A percentile compares a stretch with the other conserved stretches of the same genome.
phyloP scores from a whole-genome alignment of 2,329 filamentous ascomycete species.

The Cryoendolithus antarcticus region DNA sequence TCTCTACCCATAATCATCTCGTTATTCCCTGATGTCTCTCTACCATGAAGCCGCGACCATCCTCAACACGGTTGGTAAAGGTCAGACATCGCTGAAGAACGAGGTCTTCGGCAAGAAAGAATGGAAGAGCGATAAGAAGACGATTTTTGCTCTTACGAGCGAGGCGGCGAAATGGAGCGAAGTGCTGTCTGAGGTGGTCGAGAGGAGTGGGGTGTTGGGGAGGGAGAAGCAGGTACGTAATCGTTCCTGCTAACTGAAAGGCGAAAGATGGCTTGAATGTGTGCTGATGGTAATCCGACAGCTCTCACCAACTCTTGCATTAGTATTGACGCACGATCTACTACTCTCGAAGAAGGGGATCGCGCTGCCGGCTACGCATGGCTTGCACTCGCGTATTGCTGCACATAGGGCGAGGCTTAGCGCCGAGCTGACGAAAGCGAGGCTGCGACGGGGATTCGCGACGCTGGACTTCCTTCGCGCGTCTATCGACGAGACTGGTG shows the following conservation, averaged over 20 bases:
- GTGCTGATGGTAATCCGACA: conserved; percentile 24
- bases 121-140: conserved; percentile 64
- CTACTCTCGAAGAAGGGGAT: conserved; percentile 72
- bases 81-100: conserved; percentile 76
- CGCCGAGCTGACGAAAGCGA: conserved; percentile 70
- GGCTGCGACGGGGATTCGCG: conserved; percentile 58
- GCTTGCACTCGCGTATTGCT: conserved; percentile 61
- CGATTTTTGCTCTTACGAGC: conserved; percentile 75
- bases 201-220: conserved; percentile 62
- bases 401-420: conserved; percentile 69
- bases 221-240: conserved; percentile 66
- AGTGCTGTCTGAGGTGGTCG: conserved; percentile 80
- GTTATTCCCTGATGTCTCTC: conserved; percentile 68
- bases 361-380: conserved; percentile 66
- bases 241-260: too few species aligned
- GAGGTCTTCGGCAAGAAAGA: conserved; percentile 63
- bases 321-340: conserved; percentile 78
- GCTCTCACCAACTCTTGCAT: conserved; percentile 67
- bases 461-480: conserved; percentile 54
- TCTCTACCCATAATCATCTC: too few species aligned
- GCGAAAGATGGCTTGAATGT: too few species aligned
- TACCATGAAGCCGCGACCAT: conserved; percentile 83
- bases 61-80: conserved; percentile 49
- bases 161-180: conserved; percentile 86
- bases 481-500: conserved; percentile 37